Conservation (phyloP, 2,329 filamentous ascomycete genomes). For the Venturia aucupariae region DNA sequence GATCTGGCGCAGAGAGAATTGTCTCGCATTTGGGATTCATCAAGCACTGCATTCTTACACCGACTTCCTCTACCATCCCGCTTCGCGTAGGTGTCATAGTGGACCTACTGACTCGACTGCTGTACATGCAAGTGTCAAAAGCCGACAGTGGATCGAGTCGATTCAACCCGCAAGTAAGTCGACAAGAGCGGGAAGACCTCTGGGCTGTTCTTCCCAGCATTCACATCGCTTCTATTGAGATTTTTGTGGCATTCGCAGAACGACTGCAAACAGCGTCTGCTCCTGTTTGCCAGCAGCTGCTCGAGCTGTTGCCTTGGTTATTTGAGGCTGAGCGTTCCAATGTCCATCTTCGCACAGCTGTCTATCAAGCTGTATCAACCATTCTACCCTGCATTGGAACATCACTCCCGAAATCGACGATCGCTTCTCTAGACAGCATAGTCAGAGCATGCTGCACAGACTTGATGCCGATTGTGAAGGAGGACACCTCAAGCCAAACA, state of each 20-base stretch:
- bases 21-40: slow-evolving; percentile 57
- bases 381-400: slow-evolving; percentile 56
- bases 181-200: slow-evolving; percentile 73
- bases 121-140: slow-evolving; percentile 50
- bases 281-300: slow-evolving; percentile 52
- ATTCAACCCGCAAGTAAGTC: slow-evolving; percentile 61
- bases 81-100: slow-evolving; percentile 59
- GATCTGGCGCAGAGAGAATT: slow-evolving; percentile 62
- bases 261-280: slow-evolving; percentile 50
- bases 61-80: slow-evolving; percentile 56
- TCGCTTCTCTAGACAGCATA: slow-evolving; percentile 53
- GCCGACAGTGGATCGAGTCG: slow-evolving; percentile 43
- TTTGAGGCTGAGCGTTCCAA: slow-evolving; percentile 47
- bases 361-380: slow-evolving; percentile 50
- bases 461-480: slow-evolving; percentile 43
- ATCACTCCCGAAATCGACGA: slow-evolving; percentile 55
- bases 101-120: slow-evolving; percentile 61
- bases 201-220: slow-evolving; percentile 65
- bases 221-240: slow-evolving; percentile 58
- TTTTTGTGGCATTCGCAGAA: slow-evolving; percentile 49
- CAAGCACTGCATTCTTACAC: slow-evolving; percentile 50
- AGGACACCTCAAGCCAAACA: slow-evolving; percentile 28
- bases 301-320: slow-evolving; percentile 64
- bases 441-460: slow-evolving; percentile 66
- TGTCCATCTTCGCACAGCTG: slow-evolving; percentile 47